Evolutionary conservation across 2,329 filamentous ascomycete genomes (phyloP).

Genomic region (Trichophyton equinum): DNA sequence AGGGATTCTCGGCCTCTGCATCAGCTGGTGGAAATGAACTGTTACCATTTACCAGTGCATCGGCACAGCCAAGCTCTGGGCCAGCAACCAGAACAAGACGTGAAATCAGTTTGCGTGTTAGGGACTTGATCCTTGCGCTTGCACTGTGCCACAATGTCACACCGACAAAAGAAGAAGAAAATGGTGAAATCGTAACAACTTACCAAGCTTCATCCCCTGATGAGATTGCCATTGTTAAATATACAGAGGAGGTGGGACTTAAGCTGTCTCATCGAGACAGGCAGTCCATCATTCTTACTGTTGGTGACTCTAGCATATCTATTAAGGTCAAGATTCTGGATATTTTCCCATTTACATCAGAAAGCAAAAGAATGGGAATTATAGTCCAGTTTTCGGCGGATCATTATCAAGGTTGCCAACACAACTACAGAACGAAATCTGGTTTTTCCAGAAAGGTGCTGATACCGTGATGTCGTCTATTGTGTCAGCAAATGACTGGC

Average conservation of each 20-base stretch:
- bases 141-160: conserved; percentile 96
- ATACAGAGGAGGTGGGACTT: conserved; percentile 86
- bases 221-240: conserved; percentile 93
- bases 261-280: conserved; percentile 76
- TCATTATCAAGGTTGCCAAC: conserved; percentile 35
- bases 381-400: conserved; percentile 71
- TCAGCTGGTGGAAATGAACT: conserved; percentile 50
- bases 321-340: conserved; percentile 83
- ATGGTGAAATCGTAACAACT: conserved; percentile 62
- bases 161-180: conserved; percentile 71
- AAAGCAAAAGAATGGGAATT: conserved; percentile 96
- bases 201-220: conserved; percentile 97
- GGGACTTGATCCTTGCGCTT: conserved; percentile 82
- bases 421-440: conserved; percentile 62
- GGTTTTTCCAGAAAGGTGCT: conserved; percentile 97
- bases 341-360: conserved; percentile 93
- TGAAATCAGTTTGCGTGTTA: conserved; percentile 85
- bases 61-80: conserved; percentile 31
- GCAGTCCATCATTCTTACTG: conserved; percentile 70
- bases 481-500: conserved; percentile 92
- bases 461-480: conserved; percentile 98
- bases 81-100: conserved; percentile 69
- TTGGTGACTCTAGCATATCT: conserved; percentile 58
- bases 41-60: conserved; percentile 49
- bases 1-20: conserved; percentile 55